Percentiles rank a stretch among this genome's conserved stretches.
Evolutionary conservation across 2,329 filamentous ascomycete genomes (phyloP).

Genomic region (Paraphaeosphaeria minitans): DNA sequence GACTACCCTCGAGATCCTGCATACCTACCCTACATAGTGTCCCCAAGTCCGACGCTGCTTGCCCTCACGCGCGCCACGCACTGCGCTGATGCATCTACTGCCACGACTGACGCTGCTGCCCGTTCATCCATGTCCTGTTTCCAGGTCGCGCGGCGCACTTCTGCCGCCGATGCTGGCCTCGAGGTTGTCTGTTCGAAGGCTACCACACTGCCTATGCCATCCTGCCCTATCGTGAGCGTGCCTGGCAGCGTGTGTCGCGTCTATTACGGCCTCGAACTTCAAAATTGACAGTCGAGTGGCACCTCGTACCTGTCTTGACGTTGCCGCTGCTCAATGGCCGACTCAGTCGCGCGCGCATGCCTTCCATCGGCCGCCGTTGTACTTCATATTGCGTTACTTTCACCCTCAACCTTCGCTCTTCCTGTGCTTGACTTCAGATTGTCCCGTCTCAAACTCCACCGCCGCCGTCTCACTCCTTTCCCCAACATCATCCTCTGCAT

Average conservation of each 20-base stretch:
- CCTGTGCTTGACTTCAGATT: neutral
- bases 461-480: slow-evolving; percentile 17
- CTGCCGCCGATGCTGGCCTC: neutral
- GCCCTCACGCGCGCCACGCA: neutral
- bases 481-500: slow-evolving; percentile 55
- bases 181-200: neutral
- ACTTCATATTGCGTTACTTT: neutral
- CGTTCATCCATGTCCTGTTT: neutral
- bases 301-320: neutral
- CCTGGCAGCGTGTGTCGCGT: neutral
- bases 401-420: neutral
- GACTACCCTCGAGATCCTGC: too few species aligned
- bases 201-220: neutral
- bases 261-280: neutral
- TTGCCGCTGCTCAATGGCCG: neutral
- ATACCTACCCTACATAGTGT: neutral
- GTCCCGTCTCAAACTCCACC: neutral
- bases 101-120: neutral
- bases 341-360: neutral
- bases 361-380: too few species aligned
- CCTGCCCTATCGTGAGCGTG: neutral
- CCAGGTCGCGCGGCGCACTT: neutral
- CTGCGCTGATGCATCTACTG: neutral
- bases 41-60: neutral
- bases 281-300: neutral